These are phyloP conservation scores for Aspergillus indologenus DNA, from an alignment of 495 filamentous ascomycete species.

Conservation along the genomic window DNA sequence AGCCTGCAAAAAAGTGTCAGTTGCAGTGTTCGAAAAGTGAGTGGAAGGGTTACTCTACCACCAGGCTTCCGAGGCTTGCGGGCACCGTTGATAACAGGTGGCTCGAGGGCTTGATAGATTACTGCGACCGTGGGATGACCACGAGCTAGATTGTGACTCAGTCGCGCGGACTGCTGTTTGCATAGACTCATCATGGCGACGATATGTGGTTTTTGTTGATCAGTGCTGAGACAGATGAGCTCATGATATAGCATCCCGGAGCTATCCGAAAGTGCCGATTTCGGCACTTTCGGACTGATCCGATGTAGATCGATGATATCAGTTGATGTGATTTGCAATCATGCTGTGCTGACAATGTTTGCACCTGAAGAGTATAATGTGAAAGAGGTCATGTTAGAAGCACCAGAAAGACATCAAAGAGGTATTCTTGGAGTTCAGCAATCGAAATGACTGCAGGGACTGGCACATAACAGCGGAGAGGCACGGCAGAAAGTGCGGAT, in stretches of 20 bases:
- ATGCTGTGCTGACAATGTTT: neutral
- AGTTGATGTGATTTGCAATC: neutral
- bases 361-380: neutral
- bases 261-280: neutral
- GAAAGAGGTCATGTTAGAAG: neutral
- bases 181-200: neutral
- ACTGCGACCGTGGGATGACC: constrained; percentile 21
- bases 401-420: neutral
- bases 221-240: neutral
- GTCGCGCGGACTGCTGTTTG: neutral
- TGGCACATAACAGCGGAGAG: neutral
- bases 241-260: neutral
- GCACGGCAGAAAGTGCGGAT: neutral
- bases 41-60: constrained; percentile 15
- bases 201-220: neutral
- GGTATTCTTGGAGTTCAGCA: neutral
- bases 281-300: neutral
- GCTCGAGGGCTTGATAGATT: constrained; percentile 28
- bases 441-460: neutral
- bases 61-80: constrained; percentile 32
- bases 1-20: constrained; percentile 21
- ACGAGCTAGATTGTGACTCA: neutral
- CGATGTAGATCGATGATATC: neutral
- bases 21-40: neutral
- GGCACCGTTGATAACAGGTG: constrained; percentile 30